These are phyloP conservation scores for Corymbia citriodora DNA, from an alignment of 441 rosid species.

Conservation along the genomic window DNA sequence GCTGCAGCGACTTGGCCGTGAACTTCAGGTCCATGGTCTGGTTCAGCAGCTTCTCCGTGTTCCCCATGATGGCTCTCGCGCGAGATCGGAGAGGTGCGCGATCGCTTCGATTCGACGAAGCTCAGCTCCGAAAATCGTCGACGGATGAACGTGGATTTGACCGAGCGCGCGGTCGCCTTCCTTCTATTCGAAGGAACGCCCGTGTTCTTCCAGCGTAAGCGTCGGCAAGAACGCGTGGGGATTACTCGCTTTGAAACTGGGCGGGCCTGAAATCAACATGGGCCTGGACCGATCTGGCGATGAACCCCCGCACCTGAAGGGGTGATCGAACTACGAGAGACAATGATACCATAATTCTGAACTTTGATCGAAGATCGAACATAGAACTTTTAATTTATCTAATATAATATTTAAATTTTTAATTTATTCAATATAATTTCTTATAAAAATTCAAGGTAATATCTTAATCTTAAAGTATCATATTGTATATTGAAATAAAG, in stretches of 20 bases:
- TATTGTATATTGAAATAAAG: too few relatives aligned
- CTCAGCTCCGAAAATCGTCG: background rate
- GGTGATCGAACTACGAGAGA: background rate
- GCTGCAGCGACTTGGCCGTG: constrained; percentile 79
- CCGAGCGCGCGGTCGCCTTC: background rate
- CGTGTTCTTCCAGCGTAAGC: background rate
- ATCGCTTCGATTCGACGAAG: background rate
- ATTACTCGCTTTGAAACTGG: background rate
- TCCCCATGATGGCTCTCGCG: constrained; percentile 41
- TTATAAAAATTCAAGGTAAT: too few relatives aligned
- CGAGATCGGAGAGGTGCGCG: background rate
- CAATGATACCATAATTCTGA: too few relatives aligned
- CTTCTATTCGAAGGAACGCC: background rate
- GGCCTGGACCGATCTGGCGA: background rate
- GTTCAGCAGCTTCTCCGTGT: constrained; percentile 81
- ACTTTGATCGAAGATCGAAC: too few relatives aligned
- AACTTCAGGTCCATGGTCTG: constrained; percentile 94
- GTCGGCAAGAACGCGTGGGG: background rate
- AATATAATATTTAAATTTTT: too few relatives aligned
- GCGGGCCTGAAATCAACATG: background rate
- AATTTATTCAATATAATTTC: too few relatives aligned
- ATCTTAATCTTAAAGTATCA: too few relatives aligned
- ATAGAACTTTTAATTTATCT: too few relatives aligned
- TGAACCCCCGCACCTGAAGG: background rate
- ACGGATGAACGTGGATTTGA: background rate